Evolutionary conservation across 345 rosid genomes (phyloP).

Genomic region (Crucihimalaya himalaica): DNA sequence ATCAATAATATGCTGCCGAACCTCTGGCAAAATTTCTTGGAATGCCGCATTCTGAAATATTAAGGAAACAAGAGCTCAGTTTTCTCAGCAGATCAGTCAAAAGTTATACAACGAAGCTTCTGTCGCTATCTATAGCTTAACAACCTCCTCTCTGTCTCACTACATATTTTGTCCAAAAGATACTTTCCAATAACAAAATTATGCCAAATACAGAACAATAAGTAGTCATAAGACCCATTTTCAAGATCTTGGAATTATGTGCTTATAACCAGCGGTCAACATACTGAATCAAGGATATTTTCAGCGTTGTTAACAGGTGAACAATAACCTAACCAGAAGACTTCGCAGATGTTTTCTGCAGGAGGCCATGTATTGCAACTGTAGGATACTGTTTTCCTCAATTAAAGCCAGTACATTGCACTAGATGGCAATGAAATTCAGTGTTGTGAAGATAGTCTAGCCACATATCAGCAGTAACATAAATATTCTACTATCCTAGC

Average conservation of each 20-base stretch:
- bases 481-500: background rate
- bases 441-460: slow-evolving; percentile 9
- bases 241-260: slow-evolving; percentile 2
- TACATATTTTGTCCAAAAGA: slow-evolving; percentile 1
- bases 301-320: slow-evolving; percentile 6
- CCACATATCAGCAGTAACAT: slow-evolving; percentile 1
- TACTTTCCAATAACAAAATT: slow-evolving; percentile 17
- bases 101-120: slow-evolving; percentile 4
- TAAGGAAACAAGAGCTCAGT: slow-evolving; percentile 9
- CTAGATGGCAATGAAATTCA: slow-evolving; percentile 10
- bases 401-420: slow-evolving; percentile 1
- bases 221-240: slow-evolving; percentile 19
- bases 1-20: slow-evolving; percentile 82
- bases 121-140: slow-evolving; percentile 15
- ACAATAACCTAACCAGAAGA: slow-evolving; percentile 14
- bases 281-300: slow-evolving; percentile 1
- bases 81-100: background rate
- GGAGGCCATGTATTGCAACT: slow-evolving; percentile 13
- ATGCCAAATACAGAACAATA: slow-evolving; percentile 9
- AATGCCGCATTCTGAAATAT: slow-evolving; percentile 73
- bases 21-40: slow-evolving; percentile 75
- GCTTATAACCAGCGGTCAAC: background rate
- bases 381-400: slow-evolving; percentile 5
- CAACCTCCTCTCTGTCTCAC: slow-evolving; percentile 14
- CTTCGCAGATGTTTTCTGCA: background rate